Conservation (phyloP, 352 stramenopile species). For the Paralagenidium karlingii region DNA sequence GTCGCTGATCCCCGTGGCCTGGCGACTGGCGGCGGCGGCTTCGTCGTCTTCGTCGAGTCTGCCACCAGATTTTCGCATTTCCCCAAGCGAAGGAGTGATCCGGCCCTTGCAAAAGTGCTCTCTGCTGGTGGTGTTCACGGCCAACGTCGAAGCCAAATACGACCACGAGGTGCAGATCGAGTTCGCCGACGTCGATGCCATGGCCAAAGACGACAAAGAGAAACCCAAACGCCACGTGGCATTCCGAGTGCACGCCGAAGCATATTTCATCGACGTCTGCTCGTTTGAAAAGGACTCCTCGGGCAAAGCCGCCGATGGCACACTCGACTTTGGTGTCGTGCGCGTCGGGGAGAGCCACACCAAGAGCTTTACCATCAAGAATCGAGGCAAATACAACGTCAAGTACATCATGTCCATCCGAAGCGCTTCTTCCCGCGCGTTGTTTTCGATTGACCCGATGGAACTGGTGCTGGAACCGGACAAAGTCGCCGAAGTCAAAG, state of each 20-base stretch:
- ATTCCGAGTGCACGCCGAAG: conserved; percentile 60
- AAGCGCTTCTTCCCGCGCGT: conserved; percentile 26
- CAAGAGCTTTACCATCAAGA: conserved; percentile 78
- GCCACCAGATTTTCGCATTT: conserved; percentile 54
- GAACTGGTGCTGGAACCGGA: conserved; percentile 70
- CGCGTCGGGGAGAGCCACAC: conserved; percentile 83
- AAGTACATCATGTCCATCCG: conserved; percentile 68
- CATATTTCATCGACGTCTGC: conserved; percentile 87
- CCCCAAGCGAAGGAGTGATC: conserved; percentile 58
- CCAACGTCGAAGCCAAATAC: conserved; percentile 54
- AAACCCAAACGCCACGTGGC: conserved; percentile 18
- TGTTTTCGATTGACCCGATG: conserved; percentile 73
- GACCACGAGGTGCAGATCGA: conserved; percentile 45
- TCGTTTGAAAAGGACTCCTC: conserved; percentile 50
- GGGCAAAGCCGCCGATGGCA: conserved; percentile 23
- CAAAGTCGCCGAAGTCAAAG: conserved; percentile 41
- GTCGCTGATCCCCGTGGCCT: conserved; percentile 59
- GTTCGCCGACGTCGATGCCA: conserved; percentile 75
- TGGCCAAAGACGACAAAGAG: conserved; percentile 20
- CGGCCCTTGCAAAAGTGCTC: conserved; percentile 47
- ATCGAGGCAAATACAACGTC: conserved; percentile 91
- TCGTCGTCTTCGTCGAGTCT: too few species aligned
- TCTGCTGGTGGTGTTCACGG: conserved; percentile 61
- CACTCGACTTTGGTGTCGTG: conserved; percentile 86
- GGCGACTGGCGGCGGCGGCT: conserved; percentile 31